A percentile compares a stretch with the other conserved stretches of the same genome.
Evolutionary conservation across 179 eudicot species (phyloP).

Genomic region (Drosera spatulata): DNA sequence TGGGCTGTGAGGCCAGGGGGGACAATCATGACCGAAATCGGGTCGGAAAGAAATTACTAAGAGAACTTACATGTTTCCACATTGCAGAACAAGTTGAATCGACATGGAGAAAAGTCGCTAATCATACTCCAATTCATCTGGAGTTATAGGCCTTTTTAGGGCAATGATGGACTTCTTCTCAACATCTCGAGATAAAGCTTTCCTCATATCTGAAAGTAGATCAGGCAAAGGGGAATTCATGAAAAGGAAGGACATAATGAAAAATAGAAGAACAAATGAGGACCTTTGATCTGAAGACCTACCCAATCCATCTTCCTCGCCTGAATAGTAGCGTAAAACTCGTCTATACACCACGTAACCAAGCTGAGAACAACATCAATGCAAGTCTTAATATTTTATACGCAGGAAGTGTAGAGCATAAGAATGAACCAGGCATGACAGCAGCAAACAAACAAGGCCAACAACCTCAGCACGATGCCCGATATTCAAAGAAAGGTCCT

Average conservation of each 20-base stretch:
- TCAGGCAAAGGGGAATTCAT: background rate
- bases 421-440: background rate
- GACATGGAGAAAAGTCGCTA: constrained; percentile 8
- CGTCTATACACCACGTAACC: constrained; percentile 83
- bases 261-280: background rate
- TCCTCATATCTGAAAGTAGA: constrained; percentile 72
- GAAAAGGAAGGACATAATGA: background rate
- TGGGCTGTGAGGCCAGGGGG: too few species aligned
- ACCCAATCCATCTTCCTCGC: constrained; percentile 99
- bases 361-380: constrained; percentile 34
- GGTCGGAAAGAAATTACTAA: too few species aligned
- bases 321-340: constrained; percentile 90
- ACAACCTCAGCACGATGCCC: too few species aligned
- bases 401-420: too few species aligned
- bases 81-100: too few species aligned
- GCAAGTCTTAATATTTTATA: too few species aligned
- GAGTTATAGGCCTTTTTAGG: constrained; percentile 79
- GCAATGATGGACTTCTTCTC: constrained; percentile 87
- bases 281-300: constrained; percentile 1
- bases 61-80: too few species aligned
- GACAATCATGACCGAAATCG: too few species aligned
- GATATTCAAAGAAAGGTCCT: too few species aligned
- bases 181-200: constrained; percentile 82
- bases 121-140: constrained; percentile 97
- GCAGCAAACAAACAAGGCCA: background rate